Conservation (phyloP, 2,329 filamentous ascomycete genomes). For the Hortaea werneckii region DNA sequence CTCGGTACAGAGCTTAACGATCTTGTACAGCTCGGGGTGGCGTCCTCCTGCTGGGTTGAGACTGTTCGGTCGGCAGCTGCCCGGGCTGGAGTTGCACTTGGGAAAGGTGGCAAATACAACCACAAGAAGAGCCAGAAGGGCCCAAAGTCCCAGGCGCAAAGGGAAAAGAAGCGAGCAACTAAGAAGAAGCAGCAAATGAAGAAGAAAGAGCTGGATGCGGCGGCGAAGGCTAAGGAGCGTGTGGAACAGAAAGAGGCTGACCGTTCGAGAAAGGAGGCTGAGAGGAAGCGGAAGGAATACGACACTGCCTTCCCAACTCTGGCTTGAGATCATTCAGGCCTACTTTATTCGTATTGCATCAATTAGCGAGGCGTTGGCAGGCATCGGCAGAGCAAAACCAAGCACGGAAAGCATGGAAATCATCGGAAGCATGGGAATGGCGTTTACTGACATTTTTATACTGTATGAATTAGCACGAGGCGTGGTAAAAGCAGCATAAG, state of each 20-base stretch:
- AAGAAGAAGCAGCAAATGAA: neutral
- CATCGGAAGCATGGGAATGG: no score
- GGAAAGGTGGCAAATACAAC: constrained; percentile 7
- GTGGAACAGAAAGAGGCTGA: neutral
- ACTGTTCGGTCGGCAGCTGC: neutral
- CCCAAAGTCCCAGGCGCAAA: neutral
- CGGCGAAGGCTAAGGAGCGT: constrained; percentile 1
- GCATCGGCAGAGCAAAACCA: neutral
- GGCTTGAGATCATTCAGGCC: constrained; percentile 1
- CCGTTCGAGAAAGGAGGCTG: constrained; percentile 2
- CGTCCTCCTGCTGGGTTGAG: constrained; percentile 4
- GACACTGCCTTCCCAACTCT: constrained; percentile 2
- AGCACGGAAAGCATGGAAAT: no score
- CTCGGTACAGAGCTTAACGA: constrained; percentile 12
- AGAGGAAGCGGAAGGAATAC: constrained; percentile 4
- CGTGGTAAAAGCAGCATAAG: no score
- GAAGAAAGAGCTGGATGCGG: neutral
- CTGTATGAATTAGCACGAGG: no score
- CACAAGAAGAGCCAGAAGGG: constrained; percentile 5
- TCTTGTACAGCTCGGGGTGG: constrained; percentile 3
- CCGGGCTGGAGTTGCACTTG: neutral
- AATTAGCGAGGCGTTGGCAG: constrained; percentile 3
- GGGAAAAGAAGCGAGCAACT: neutral
- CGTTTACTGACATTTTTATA: no score
- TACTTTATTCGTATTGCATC: neutral